These are phyloP conservation scores for Tricholoma flavovirens DNA, from an alignment of 768 basidiomycete species.

Conservation along the genomic window DNA sequence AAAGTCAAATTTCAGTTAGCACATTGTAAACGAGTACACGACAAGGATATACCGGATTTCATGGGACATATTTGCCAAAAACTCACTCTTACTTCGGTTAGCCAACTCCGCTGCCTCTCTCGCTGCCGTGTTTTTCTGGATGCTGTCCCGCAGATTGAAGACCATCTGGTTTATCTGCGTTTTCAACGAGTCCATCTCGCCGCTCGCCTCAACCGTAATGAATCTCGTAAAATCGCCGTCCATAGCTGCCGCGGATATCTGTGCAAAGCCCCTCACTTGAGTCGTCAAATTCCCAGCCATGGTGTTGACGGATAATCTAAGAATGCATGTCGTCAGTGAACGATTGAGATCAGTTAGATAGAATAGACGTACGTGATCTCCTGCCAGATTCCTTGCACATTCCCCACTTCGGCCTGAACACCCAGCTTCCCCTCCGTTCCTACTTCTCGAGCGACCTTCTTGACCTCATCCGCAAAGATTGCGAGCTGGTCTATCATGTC, in stretches of 20 bases:
- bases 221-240: conserved; percentile 98
- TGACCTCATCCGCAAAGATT: conserved; percentile 31
- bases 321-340: neutral
- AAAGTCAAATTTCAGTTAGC: too few relatives aligned
- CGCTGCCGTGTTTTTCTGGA: conserved; percentile 98
- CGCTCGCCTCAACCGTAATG: conserved; percentile 97
- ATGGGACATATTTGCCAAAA: conserved; percentile 98
- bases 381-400: too few relatives aligned
- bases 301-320: conserved; percentile 89
- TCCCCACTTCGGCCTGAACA: too few relatives aligned
- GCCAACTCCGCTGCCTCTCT: conserved; percentile 72
- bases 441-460: too few relatives aligned
- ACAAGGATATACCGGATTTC: too few relatives aligned
- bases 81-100: conserved; percentile 70
- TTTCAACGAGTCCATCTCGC: conserved; percentile 99
- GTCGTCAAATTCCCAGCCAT: conserved; percentile 96
- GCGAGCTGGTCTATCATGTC: conserved; percentile 63
- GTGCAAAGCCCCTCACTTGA: conserved; percentile 97
- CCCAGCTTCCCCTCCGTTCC: too few relatives aligned
- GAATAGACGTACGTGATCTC: conserved; percentile 57
- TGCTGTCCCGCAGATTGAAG: conserved; percentile 90
- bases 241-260: conserved; percentile 97
- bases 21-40: too few relatives aligned
- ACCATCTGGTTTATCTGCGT: conserved; percentile 99
- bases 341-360: neutral